Base-by-base conservation (phyloP, 148 eudicot genomes). In the Nyssa sinensis region DNA sequence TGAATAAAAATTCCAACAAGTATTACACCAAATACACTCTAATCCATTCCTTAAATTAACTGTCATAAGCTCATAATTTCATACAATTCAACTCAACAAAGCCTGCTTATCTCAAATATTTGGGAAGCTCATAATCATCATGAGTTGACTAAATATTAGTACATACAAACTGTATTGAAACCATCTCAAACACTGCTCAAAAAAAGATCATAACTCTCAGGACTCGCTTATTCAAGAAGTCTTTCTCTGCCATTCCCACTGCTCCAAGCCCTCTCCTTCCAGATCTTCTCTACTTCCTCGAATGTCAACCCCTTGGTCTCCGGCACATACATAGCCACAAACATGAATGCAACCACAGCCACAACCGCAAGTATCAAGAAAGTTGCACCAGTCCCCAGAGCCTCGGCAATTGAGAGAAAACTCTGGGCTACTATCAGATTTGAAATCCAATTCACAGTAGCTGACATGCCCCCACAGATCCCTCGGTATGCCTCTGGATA, bases 241-340 rank as follows among this genome's bases (percentile, higher is more conserved):
- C 77, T 58, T 34, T 75, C 77, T 11, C 78, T 71, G 67, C 59
- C 72, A 33, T 64, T 27, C 0, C 74, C 83, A 37, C 74, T 74
- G 2, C 97, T 90, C 86, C 81, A 78, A 72, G 98, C 98, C 71
- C 88, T 86, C 80, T 70, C 79, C 77, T 86, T 91, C 98, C 98
- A 94, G 1, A 94, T 86, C 64, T 41, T 73, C 78, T 94, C 98
- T 25, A 94, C 94, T 81, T 94, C 94, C 82, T 91, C 98, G 41
- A 94, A 94, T 12, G 93, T 77, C 91, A 94, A 80, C 17, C 93
- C 98, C 86, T 94, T 94, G 0, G 98, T 94, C 83, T 94, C 98
- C 0, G 98, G 98, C 69, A 94, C 81, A 47, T 51, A 86, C 53
- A 80, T 28, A 0, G 69, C 79, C 24, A 91, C 94, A 62, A 94